Conservation (phyloP, 1,284 basidiomycete genomes). For the Omphalotus olearius region DNA sequence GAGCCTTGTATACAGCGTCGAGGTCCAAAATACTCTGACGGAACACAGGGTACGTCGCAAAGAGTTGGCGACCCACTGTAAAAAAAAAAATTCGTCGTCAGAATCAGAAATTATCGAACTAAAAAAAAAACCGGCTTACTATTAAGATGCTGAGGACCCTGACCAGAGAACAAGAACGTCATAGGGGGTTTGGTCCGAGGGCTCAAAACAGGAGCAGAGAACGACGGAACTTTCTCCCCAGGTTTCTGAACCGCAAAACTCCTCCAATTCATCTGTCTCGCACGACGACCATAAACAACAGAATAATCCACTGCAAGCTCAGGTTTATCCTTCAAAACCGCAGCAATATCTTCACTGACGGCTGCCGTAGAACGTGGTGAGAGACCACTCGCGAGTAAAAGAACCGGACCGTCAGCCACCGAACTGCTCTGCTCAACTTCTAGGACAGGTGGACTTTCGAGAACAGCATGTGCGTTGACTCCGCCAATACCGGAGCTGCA, state of each 20-base stretch:
- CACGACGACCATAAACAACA: constrained; percentile 16
- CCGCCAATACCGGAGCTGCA: constrained; percentile 12
- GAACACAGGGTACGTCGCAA: constrained; percentile 26
- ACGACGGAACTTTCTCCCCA: constrained; percentile 1
- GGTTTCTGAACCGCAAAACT: constrained; percentile 19
- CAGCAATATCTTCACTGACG: constrained; percentile 13
- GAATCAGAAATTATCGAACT: background rate
- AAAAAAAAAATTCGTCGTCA: background rate
- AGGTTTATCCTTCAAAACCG: constrained; percentile 4
- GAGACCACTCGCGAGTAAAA: constrained; percentile 26
- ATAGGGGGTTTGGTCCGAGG: constrained; percentile 22
- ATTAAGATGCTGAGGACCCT: constrained; percentile 30
- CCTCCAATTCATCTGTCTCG: constrained; percentile 26
- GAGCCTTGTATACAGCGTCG: constrained; percentile 23
- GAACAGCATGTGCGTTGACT: constrained; percentile 13
- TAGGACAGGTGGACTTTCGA: constrained; percentile 9
- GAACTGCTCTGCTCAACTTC: background rate
- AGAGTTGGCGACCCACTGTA: constrained; percentile 33
- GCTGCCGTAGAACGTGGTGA: constrained; percentile 21
- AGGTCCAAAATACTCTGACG: constrained; percentile 25
- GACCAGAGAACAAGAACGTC: constrained; percentile 31
- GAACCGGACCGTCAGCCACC: constrained; percentile 14
- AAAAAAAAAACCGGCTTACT: too few species aligned
- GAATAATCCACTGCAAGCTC: constrained; percentile 9
- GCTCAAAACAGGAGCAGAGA: constrained; percentile 21